Conservation (phyloP, 225 moss, liverwort and hornwort species). For the Rhytidiadelphus loreus region DNA sequence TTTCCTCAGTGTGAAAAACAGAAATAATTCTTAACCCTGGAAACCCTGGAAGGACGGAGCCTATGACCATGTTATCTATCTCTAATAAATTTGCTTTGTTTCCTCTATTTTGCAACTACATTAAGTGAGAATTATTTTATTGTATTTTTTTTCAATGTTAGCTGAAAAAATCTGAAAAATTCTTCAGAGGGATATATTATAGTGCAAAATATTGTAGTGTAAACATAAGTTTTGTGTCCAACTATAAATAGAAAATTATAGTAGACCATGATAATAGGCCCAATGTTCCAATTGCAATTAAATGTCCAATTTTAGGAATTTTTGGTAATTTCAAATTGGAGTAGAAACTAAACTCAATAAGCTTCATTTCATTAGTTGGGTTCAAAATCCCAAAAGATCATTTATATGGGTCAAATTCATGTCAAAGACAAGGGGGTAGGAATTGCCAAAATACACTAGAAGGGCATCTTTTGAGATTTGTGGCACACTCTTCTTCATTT, state of each 20-base stretch:
- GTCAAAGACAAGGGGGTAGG: too few relatives aligned
- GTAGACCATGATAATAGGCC: not conserved
- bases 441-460: too few relatives aligned
- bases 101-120: too few relatives aligned
- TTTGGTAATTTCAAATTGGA: not conserved
- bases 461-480: too few relatives aligned
- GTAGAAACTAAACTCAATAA: not conserved
- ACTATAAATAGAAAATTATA: not conserved
- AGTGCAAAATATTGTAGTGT: too few relatives aligned
- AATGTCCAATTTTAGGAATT: not conserved
- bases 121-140: not conserved
- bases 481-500: too few relatives aligned
- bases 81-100: not conserved
- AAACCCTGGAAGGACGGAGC: not conserved
- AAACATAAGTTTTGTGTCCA: not conserved
- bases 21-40: not conserved
- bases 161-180: not conserved
- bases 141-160: not conserved
- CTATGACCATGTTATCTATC: not conserved
- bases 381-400: too few relatives aligned
- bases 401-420: too few relatives aligned
- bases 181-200: not conserved
- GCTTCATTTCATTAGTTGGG: too few relatives aligned
- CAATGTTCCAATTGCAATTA: not conserved
- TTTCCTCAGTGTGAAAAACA: fast-evolving